Percentiles rank a stretch among this genome's conserved stretches.
phyloP scores from a whole-genome alignment of 352 stramenopile genomes.

The Phytopythium montanum region DNA sequence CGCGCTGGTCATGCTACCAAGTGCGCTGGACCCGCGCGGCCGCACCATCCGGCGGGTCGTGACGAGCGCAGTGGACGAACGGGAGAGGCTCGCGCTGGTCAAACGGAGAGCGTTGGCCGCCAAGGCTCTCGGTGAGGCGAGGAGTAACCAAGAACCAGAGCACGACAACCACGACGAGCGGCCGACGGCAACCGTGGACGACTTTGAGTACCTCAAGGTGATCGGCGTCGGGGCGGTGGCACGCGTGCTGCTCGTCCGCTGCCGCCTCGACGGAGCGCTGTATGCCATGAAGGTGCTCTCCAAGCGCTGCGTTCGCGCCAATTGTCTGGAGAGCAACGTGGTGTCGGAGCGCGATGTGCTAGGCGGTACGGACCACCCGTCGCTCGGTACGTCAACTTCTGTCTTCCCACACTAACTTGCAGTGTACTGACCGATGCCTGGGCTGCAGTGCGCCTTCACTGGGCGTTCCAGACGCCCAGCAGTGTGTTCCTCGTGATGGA shows the following conservation, averaged over 20 bases:
- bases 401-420: not conserved
- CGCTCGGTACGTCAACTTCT: slow-evolving; percentile 29
- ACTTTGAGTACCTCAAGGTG: slow-evolving; percentile 88
- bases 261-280: slow-evolving; percentile 39
- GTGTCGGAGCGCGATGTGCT: slow-evolving; percentile 76
- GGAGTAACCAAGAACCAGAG: not conserved
- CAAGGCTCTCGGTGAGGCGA: slow-evolving; percentile 83
- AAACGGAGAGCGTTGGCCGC: slow-evolving; percentile 39
- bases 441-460: slow-evolving; percentile 63
- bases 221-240: slow-evolving; percentile 88
- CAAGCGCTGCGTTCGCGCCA: slow-evolving; percentile 49
- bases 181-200: slow-evolving; percentile 28
- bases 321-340: slow-evolving; percentile 50
- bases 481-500: slow-evolving; percentile 81
- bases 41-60: slow-evolving; percentile 50
- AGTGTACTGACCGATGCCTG: slow-evolving; percentile 1
- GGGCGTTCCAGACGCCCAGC: slow-evolving; percentile 65
- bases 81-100: slow-evolving; percentile 57
- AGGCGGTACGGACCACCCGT: slow-evolving; percentile 61
- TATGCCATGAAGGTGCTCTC: slow-evolving; percentile 84
- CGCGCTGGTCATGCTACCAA: slow-evolving; percentile 53
- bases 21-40: slow-evolving; percentile 41
- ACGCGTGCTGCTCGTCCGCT: slow-evolving; percentile 73
- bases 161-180: not conserved
- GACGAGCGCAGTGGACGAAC: slow-evolving; percentile 38